These are phyloP conservation scores for Capsicum chinense DNA, from an alignment of 257 asterid species.

Conservation along the genomic window DNA sequence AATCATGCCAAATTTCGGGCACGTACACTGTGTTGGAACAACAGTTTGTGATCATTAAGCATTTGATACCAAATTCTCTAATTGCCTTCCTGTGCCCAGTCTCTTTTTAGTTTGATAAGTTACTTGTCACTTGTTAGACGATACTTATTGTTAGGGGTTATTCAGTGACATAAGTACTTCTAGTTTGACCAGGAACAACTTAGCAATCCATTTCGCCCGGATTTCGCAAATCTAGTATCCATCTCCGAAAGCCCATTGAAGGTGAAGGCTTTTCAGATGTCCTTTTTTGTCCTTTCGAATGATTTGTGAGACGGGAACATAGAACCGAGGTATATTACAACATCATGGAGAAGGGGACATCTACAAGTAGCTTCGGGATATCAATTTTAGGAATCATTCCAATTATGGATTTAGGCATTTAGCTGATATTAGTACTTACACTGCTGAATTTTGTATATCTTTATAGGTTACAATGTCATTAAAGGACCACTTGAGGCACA, in stretches of 20 bases:
- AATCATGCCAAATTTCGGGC: background rate
- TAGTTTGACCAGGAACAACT: background rate
- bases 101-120: conserved; percentile 12
- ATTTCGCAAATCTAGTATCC: background rate
- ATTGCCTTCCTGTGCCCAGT: background rate
- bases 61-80: conserved; percentile 2
- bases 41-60: conserved; percentile 1
- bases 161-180: background rate
- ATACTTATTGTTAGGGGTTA: background rate
- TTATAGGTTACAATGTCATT: background rate
- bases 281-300: background rate
- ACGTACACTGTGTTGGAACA: background rate
- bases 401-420: background rate
- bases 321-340: background rate
- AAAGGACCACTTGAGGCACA: conserved; percentile 13
- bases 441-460: background rate
- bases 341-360: conserved; percentile 2
- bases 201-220: background rate
- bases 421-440: background rate
- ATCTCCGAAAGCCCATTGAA: background rate
- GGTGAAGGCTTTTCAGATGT: background rate
- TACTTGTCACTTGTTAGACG: background rate
- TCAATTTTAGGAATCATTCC: background rate
- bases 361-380: conserved; percentile 4
- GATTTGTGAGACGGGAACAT: conserved; percentile 6